Percentiles rank a stretch among this genome's conserved stretches.
Evolutionary conservation across 352 stramenopile genomes (phyloP).

Genomic region (Saprolegnia parasitica): DNA sequence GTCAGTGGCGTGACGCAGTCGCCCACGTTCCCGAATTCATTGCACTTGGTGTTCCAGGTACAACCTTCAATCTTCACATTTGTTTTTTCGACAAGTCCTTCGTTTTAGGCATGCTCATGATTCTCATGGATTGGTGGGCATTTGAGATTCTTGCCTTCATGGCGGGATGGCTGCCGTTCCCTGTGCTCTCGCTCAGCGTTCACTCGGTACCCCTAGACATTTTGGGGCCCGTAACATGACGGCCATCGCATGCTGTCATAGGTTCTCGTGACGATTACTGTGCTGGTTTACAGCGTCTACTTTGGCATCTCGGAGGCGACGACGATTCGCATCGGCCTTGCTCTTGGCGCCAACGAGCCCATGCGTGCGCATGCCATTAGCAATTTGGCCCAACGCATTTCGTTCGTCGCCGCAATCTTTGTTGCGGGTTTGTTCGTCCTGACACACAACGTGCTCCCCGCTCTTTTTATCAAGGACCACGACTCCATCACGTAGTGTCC

Average conservation of each 20-base stretch:
- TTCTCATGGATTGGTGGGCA: conserved; percentile 71
- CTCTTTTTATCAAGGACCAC: conserved; percentile 70
- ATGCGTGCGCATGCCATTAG: conserved; percentile 52
- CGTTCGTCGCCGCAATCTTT: conserved; percentile 32
- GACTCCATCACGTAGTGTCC: conserved; percentile 39
- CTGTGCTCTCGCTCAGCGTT: conserved; percentile 60
- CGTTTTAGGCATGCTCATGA: conserved; percentile 54
- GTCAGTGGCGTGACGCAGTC: conserved; percentile 22
- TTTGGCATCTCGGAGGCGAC: conserved; percentile 47
- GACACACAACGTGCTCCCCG: conserved; percentile 46
- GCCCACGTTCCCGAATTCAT: conserved; percentile 29
- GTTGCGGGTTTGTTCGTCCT: conserved; percentile 29
- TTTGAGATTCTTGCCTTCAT: conserved; percentile 77
- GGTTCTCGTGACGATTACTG: conserved; percentile 56
- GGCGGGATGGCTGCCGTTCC: conserved; percentile 56
- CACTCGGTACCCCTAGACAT: conserved; percentile 63
- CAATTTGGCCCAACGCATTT: conserved; percentile 35
- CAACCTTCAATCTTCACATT: too few relatives aligned
- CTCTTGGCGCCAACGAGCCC: conserved; percentile 44
- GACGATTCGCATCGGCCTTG: conserved; percentile 60
- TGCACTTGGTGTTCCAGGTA: conserved; percentile 47
- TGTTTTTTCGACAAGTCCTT: background rate
- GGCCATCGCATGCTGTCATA: background rate
- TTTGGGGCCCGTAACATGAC: background rate
- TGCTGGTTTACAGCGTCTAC: conserved; percentile 57